Percentiles rank a stretch among this genome's conserved stretches.
Conservation (phyloP, 108 stramenopile genomes). For the Nitzschia sp. region DNA sequence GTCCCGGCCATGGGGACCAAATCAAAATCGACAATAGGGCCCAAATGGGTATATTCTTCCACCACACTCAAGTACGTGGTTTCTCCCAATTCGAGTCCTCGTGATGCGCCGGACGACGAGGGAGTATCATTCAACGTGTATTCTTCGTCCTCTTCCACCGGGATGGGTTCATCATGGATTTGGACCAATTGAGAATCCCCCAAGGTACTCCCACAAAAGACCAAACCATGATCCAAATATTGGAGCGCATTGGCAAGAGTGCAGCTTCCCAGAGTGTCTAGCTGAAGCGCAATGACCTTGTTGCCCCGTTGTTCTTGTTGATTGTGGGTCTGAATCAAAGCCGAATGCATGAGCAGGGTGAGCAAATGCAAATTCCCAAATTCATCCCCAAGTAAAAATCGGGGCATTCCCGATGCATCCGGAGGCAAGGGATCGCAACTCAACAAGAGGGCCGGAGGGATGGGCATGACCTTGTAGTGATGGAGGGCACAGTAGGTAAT, state of each 20-base stretch:
- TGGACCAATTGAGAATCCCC: conserved; percentile 92
- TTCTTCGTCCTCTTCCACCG: conserved; percentile 32
- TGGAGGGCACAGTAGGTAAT: conserved; percentile 65
- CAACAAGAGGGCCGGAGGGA: conserved; percentile 48
- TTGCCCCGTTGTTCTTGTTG: conserved; percentile 9
- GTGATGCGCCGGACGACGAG: too few species aligned
- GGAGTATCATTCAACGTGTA: conserved; percentile 22
- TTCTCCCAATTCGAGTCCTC: conserved; percentile 30
- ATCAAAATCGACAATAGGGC: conserved; percentile 97
- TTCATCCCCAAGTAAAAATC: conserved; percentile 89
- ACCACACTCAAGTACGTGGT: conserved; percentile 77
- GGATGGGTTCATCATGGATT: conserved; percentile 81
- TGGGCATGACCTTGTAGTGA: conserved; percentile 62
- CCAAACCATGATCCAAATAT: conserved; percentile 88
- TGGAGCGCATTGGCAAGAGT: conserved; percentile 62
- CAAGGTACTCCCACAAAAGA: conserved; percentile 88
- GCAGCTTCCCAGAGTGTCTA: conserved; percentile 79
- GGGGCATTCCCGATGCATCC: conserved; percentile 45
- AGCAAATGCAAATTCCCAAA: conserved; percentile 84
- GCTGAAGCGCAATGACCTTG: conserved; percentile 53
- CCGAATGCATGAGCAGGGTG: conserved; percentile 47
- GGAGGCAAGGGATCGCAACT: conserved; percentile 49
- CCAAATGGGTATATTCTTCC: conserved; percentile 93
- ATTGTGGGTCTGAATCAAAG: not conserved
- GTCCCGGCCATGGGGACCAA: conserved; percentile 65